Percentiles rank a stretch among this genome's conserved stretches.
These are phyloP conservation scores for Entelexis paramagnoliae DNA, from an alignment of 1,139 yeast species.

Conservation along the genomic window DNA sequence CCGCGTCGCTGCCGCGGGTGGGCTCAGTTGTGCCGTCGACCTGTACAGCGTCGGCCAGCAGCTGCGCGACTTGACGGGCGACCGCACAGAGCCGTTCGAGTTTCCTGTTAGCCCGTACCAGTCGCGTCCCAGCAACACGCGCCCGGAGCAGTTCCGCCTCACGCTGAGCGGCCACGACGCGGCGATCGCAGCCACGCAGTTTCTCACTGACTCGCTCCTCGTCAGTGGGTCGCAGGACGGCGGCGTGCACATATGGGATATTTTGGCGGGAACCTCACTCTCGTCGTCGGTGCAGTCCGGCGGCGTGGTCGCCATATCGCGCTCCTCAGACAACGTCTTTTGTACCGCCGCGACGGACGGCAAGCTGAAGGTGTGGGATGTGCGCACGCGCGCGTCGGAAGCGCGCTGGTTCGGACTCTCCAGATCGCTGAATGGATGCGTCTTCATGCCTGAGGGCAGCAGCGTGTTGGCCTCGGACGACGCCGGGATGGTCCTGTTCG, in stretches of 20 bases:
- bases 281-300: background rate
- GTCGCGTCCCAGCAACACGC: background rate
- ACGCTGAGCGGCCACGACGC: constrained; percentile 13
- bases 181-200: constrained; percentile 13
- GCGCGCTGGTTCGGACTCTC: background rate
- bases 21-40: constrained; percentile 22
- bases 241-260: constrained; percentile 16
- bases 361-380: constrained; percentile 16
- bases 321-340: background rate
- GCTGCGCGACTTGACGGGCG: constrained; percentile 5
- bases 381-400: constrained; percentile 7
- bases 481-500: constrained; percentile 12
- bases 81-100: background rate
- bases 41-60: constrained; percentile 18
- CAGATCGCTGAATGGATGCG: background rate
- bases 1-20: constrained; percentile 20
- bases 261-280: constrained; percentile 2
- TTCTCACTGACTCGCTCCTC: constrained; percentile 8
- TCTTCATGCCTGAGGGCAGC: constrained; percentile 16
- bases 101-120: constrained; percentile 1
- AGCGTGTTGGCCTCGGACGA: constrained; percentile 9
- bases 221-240: constrained; percentile 16
- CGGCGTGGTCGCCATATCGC: constrained; percentile 3
- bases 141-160: constrained; percentile 8
- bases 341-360: constrained; percentile 14